phyloP scores from a whole-genome alignment of 768 basidiomycete genomes.

The Amanita phalloides region DNA sequence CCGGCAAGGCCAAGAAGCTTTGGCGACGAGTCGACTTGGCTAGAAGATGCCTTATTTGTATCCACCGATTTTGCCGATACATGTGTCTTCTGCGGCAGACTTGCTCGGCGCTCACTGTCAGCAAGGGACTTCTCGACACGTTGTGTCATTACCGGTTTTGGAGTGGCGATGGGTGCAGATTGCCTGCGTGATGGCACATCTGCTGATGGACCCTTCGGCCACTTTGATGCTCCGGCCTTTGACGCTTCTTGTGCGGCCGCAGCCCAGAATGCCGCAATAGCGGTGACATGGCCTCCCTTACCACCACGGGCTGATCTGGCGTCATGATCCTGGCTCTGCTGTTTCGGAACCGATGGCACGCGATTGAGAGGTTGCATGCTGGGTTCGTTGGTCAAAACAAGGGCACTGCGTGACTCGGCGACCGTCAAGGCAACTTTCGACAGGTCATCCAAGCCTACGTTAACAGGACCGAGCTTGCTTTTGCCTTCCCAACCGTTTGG shows the following conservation, averaged over 20 bases:
- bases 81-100: neutral
- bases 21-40: neutral
- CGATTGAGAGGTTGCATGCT: conserved; percentile 15
- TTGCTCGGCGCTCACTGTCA: neutral
- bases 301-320: conserved; percentile 72
- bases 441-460: conserved; percentile 8
- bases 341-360: conserved; percentile 15
- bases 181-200: neutral
- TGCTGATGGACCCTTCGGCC: neutral
- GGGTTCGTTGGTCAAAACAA: conserved; percentile 10
- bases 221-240: neutral
- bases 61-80: neutral
- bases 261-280: conserved; percentile 70
- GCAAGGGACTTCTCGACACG: neutral
- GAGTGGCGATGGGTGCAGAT: neutral
- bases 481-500: neutral
- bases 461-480: neutral
- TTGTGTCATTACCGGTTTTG: neutral
- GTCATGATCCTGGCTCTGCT: conserved; percentile 38
- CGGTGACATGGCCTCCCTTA: conserved; percentile 60
- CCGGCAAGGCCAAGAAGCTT: conserved; percentile 9
- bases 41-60: neutral
- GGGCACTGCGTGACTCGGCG: conserved; percentile 7
- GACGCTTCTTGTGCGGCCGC: conserved; percentile 22
- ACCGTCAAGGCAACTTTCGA: conserved; percentile 12